These are phyloP conservation scores for Lolium rigidum DNA, from an alignment of 176 grass and related monocot species.

Conservation along the genomic window DNA sequence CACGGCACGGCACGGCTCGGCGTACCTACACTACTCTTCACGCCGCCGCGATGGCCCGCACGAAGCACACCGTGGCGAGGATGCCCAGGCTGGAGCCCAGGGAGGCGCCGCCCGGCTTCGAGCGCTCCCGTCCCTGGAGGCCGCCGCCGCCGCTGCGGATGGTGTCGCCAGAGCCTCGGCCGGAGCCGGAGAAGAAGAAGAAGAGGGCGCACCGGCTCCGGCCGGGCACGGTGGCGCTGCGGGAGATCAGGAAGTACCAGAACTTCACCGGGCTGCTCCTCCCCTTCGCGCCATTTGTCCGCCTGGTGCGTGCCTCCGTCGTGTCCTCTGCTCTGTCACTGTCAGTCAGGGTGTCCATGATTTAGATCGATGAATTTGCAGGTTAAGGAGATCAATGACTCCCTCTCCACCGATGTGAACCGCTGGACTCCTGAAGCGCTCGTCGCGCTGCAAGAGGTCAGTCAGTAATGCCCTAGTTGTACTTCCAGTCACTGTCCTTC, in stretches of 20 bases:
- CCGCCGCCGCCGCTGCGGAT: neutral
- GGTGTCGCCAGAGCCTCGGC: neutral
- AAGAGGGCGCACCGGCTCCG: slow-evolving; percentile 26
- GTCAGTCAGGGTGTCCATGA: neutral
- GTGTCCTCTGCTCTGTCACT: neutral
- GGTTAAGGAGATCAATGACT: slow-evolving; percentile 64
- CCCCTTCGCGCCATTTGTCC: slow-evolving; percentile 60
- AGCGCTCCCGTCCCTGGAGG: neutral
- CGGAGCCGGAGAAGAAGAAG: neutral
- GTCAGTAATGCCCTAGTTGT: neutral
- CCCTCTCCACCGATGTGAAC: slow-evolving; percentile 10
- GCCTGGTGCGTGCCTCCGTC: slow-evolving; percentile 38
- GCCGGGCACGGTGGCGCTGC: slow-evolving; percentile 66
- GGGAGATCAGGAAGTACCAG: slow-evolving; percentile 74
- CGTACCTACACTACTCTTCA: no score
- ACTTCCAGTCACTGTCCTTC: neutral
- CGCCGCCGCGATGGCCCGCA: slow-evolving; percentile 45
- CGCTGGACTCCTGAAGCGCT: slow-evolving; percentile 37
- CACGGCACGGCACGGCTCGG: no score
- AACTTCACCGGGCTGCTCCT: slow-evolving; percentile 50
- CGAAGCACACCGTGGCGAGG: slow-evolving; percentile 42
- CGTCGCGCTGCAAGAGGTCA: slow-evolving; percentile 43
- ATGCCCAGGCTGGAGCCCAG: neutral
- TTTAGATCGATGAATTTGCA: slow-evolving; percentile 36
- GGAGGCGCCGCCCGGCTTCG: slow-evolving; percentile 37